Percentiles rank a stretch among this genome's conserved stretches.
phyloP scores from a whole-genome alignment of 345 rosid genomes.

The Ceriops decandra region DNA sequence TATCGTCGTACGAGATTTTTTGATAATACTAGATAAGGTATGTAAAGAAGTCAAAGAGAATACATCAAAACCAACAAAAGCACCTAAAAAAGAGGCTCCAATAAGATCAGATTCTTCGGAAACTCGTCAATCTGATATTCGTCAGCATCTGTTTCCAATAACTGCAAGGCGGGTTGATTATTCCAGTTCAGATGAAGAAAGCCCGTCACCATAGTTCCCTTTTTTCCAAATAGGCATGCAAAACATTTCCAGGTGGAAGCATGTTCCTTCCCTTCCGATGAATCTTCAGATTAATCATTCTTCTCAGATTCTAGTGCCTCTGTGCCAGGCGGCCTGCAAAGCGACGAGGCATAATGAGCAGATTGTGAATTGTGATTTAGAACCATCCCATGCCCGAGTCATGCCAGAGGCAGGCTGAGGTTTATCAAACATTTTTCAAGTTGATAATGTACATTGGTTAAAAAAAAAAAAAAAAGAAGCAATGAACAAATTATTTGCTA shows the following conservation, averaged over 20 bases:
- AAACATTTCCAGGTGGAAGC: not conserved
- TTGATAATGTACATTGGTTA: not conserved
- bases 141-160: conserved; percentile 57
- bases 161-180: conserved; percentile 43
- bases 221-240: conserved; percentile 13
- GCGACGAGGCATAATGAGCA: not conserved
- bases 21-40: conserved; percentile 66
- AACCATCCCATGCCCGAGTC: not conserved
- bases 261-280: not conserved
- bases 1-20: conserved; percentile 69
- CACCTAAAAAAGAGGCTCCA: conserved; percentile 34
- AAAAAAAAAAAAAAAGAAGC: not conserved
- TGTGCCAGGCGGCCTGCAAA: conserved; percentile 4
- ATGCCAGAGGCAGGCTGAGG: not conserved
- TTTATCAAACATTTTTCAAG: no score
- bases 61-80: conserved; percentile 23
- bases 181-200: conserved; percentile 64
- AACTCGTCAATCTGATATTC: conserved; percentile 40
- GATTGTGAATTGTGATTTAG: not conserved
- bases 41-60: conserved; percentile 57
- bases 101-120: conserved; percentile 26
- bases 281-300: not conserved
- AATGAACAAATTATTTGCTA: not conserved
- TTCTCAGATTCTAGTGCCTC: not conserved
- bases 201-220: conserved; percentile 25